phyloP scores from a whole-genome alignment of 805 yeast genomes.

The Zygosaccharomyces bisporus region DNA sequence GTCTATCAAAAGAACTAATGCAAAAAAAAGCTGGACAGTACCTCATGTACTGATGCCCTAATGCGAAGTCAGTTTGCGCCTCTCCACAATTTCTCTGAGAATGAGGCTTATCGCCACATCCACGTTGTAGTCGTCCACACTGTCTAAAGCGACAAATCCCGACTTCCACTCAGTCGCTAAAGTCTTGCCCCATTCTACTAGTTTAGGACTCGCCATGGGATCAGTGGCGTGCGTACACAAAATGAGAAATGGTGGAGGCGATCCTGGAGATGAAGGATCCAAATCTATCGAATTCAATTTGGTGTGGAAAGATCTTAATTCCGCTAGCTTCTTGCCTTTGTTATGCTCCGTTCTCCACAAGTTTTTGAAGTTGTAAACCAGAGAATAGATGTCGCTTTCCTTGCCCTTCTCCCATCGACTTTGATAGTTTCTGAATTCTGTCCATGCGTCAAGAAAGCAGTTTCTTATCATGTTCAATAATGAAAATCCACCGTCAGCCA shows the following conservation, averaged over 20 bases:
- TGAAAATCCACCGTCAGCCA: conserved; percentile 29
- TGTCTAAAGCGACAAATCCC: conserved; percentile 63
- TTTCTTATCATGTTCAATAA: conserved; percentile 45
- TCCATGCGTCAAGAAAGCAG: conserved; percentile 71
- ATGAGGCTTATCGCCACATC: conserved; percentile 56
- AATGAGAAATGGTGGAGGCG: conserved; percentile 64
- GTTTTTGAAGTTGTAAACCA: conserved; percentile 53
- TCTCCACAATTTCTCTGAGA: conserved; percentile 57
- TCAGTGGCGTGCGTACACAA: conserved; percentile 61
- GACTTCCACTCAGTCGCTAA: conserved; percentile 61
- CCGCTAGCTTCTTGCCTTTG: conserved; percentile 31
- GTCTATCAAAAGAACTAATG: background rate
- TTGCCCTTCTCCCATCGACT: conserved; percentile 57
- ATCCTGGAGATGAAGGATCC: conserved; percentile 38
- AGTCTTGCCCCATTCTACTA: conserved; percentile 54
- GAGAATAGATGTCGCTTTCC: conserved; percentile 63
- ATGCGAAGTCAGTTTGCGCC: conserved; percentile 27
- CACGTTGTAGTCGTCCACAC: conserved; percentile 45
- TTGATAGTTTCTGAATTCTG: conserved; percentile 54
- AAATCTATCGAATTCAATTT: conserved; percentile 34
- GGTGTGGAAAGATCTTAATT: conserved; percentile 32
- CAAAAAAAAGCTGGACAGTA: conserved; percentile 1
- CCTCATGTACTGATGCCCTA: background rate
- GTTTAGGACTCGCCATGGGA: conserved; percentile 54
- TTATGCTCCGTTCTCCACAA: conserved; percentile 48